Evolutionary conservation across 1,284 basidiomycete species (phyloP).

Genomic region (Wallemia ichthyophaga): DNA sequence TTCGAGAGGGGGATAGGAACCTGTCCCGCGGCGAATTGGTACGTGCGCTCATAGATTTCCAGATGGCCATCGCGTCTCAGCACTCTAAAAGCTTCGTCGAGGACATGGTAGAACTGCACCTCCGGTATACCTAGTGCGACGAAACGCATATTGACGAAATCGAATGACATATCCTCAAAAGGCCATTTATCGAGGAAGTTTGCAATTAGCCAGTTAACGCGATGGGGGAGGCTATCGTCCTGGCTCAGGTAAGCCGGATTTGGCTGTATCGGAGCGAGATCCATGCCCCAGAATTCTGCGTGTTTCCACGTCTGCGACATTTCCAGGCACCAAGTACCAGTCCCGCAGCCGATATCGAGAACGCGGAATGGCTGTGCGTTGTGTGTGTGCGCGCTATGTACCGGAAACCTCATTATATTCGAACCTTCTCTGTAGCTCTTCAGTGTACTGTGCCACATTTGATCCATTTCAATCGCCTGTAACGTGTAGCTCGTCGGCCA

Average conservation of each 20-base stretch:
- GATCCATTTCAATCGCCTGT: not conserved
- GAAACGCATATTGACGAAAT: not conserved
- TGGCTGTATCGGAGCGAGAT: not conserved
- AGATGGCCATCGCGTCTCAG: not conserved
- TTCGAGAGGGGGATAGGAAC: not conserved
- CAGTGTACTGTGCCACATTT: not conserved
- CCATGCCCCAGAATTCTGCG: conserved; percentile 1
- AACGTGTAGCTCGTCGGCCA: not conserved
- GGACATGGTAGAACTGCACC: not conserved
- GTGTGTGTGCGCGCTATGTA: not conserved
- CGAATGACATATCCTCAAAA: not conserved
- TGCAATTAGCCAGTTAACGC: not conserved
- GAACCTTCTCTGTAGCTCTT: not conserved
- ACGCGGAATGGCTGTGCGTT: not conserved
- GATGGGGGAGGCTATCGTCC: not conserved
- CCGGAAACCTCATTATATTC: not conserved
- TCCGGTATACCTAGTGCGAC: not conserved
- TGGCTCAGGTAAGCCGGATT: not conserved
- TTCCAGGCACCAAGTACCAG: not conserved
- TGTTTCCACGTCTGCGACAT: not conserved
- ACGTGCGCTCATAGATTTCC: not conserved
- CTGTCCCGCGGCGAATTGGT: not conserved
- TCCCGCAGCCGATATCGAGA: not conserved
- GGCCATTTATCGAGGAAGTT: conserved; percentile 1
- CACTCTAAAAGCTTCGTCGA: conserved; percentile 1